Evolutionary conservation across 1,284 basidiomycete genomes (phyloP), one percentile per base, ranked within the genome.

Genomic region (Fistulina hepatica): DNA sequence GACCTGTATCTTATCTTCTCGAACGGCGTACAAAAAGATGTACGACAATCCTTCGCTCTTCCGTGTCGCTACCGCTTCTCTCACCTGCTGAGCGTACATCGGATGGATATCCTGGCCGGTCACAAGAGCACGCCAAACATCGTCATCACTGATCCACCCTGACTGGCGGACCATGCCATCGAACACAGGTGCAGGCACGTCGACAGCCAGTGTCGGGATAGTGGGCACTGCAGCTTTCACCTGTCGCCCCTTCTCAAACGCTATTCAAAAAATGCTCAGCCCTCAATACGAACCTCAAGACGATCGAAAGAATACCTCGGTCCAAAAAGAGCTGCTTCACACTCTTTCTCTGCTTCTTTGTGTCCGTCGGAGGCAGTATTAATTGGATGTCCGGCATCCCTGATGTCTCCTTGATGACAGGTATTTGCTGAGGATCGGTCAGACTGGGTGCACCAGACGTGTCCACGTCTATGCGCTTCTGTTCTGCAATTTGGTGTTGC

Each of bases 401-500:
- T 9, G 28, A n/a, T 16, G 28, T 9, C 9, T 31, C 28, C 21
- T 34, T 34, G 17, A 13, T 11, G 13, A 21, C 33, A 13, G 21
- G 17, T 8, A 21, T 16, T 1, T 60, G 49, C 6, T 40, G 52
- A 11, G 51, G 52, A 20, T 73, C 67, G 0, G 63, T 55, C 19
- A 67, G 52, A 2, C 54, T 49, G 0, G 64, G 55, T 3, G 71
- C 70, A 5, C 76, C 76, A 7, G 76, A 73, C 0, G 76, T 76
- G 3, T 69, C 62, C 2, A 69, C 54, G 47, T 86, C 83, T n/a
- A 76, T 64, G 1, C 75, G 74, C 51, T 76, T 80, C 58, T 84
- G 82, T 48, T 86, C 81, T 1, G 74, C 61, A n/a, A 86, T 76
- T 44, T 82, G 73, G 15, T 79, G 71, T 25, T 78, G 76, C n/a